Percentiles rank a stretch among this genome's conserved stretches.
These are phyloP conservation scores for Saccharomyces hybrid DNA, from an alignment of 1,139 yeast genomes.

Conservation along the genomic window DNA sequence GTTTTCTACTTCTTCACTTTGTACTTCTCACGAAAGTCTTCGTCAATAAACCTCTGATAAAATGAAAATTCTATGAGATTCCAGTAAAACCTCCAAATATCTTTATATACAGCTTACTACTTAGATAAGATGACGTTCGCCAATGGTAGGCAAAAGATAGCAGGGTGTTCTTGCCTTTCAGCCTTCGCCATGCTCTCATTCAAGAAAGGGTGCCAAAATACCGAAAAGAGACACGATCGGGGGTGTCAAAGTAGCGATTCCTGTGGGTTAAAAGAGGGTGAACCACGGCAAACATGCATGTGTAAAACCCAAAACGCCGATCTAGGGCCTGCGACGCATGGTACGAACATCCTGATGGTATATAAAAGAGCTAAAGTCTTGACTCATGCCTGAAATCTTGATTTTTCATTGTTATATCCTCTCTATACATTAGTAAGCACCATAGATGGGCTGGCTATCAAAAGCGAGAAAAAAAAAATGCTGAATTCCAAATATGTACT, in stretches of 20 bases:
- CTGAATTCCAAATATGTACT: neutral
- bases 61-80: neutral
- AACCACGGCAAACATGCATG: neutral
- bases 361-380: neutral
- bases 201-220: neutral
- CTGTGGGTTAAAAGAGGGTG: neutral
- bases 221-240: slow-evolving; percentile 1
- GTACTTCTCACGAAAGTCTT: neutral
- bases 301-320: neutral
- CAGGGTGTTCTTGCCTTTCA: neutral
- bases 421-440: neutral
- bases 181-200: neutral
- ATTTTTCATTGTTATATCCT: neutral
- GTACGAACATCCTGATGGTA: neutral
- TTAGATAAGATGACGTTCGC: neutral
- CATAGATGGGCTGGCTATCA: neutral
- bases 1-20: neutral
- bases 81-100: neutral
- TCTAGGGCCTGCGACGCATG: neutral
- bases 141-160: neutral
- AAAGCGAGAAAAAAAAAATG: neutral
- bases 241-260: neutral
- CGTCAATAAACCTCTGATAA: neutral
- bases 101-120: neutral
- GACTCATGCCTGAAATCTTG: neutral